Evolutionary conservation across 2,329 filamentous ascomycete species (phyloP), one percentile per base, ranked within the genome.

Genomic region (Podosphaera xanthii): DNA sequence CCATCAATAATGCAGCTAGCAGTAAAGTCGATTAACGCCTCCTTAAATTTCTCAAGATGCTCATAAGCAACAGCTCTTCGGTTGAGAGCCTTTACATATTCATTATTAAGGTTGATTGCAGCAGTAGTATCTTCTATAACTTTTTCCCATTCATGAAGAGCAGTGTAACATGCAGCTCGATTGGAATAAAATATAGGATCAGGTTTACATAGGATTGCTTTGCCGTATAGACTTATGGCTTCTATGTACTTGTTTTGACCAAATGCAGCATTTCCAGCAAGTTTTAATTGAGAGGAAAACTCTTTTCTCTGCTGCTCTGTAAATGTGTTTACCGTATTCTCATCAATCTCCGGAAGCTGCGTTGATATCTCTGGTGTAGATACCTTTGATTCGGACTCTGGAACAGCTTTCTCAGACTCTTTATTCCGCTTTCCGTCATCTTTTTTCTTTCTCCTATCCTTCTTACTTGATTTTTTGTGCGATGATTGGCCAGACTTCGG

Each of bases 181-280:
- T 98, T 98, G 63, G 92, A 97, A 79, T 94, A 98, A 78, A 92
- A 98, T 71, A 98, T 90, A 38, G 92, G 89, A 69, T 98, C 92
- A 60, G 90, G 85, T 75, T 92, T 94, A 84, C 92, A 97, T 58
- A 97, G 76, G 67, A 98, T 94, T 57, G 92, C 92, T 75, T 94
- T 87, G 65, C 87, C 87, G 74, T 98, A 98, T 42, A 98, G 82
- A 3, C 90, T 86, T 69, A 98, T 98, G 65, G 92, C 92, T 67
- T 81, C 83, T 73, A 88, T 84, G 74, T 96, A 96, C 68, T 94
- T 86, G 75, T 96, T 97, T 65, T 83, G 82, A 62, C 88, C 89
- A 69, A 96, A 98, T 6, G 92, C 88, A 74, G 92, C 94, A 78
- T 98, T 98, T 61, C 92, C 92, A 35, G 87, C 86, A 62, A 87